phyloP scores from a whole-genome alignment of 2,329 filamentous ascomycete species.

The Ophiostoma quercus region DNA sequence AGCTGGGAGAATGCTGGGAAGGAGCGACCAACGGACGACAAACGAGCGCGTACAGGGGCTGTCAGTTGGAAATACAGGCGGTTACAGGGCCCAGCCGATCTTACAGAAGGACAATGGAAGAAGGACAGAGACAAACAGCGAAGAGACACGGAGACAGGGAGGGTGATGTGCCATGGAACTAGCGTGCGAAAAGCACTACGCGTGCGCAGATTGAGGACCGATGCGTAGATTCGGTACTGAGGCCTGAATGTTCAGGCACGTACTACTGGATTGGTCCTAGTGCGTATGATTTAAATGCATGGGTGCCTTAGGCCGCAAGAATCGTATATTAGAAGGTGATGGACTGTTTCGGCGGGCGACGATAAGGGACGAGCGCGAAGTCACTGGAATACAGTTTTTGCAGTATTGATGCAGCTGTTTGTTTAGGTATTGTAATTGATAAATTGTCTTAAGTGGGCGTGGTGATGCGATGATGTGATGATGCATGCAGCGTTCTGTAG shows the following conservation, averaged over 20 bases:
- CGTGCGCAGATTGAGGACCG: slow-evolving; percentile 27
- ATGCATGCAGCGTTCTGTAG: not conserved
- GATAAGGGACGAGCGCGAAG: slow-evolving; percentile 17
- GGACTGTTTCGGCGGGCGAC: slow-evolving; percentile 16
- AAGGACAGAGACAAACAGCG: not conserved
- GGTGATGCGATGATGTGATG: not conserved
- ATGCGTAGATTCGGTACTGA: slow-evolving; percentile 30
- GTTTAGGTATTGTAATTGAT: not conserved
- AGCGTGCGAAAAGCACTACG: slow-evolving; percentile 23
- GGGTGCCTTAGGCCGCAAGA: slow-evolving; percentile 26
- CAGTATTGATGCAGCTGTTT: not conserved
- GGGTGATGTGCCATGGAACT: slow-evolving; percentile 18
- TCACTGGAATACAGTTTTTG: not conserved
- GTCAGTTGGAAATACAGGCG: not conserved
- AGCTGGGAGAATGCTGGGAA: slow-evolving; percentile 20
- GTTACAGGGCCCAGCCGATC: not conserved
- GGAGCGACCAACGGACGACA: slow-evolving; percentile 1
- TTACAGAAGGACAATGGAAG: not conserved
- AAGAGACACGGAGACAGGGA: slow-evolving; percentile 10
- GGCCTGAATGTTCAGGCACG: slow-evolving; percentile 25
- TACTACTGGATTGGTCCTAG: slow-evolving; percentile 20
- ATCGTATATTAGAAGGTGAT: slow-evolving; percentile 9
- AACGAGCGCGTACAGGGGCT: not conserved
- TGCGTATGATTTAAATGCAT: slow-evolving; percentile 15
- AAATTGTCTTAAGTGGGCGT: not conserved